Base-by-base conservation (phyloP, 208 protist genomes). In the Trichomonas vaginalis region DNA sequence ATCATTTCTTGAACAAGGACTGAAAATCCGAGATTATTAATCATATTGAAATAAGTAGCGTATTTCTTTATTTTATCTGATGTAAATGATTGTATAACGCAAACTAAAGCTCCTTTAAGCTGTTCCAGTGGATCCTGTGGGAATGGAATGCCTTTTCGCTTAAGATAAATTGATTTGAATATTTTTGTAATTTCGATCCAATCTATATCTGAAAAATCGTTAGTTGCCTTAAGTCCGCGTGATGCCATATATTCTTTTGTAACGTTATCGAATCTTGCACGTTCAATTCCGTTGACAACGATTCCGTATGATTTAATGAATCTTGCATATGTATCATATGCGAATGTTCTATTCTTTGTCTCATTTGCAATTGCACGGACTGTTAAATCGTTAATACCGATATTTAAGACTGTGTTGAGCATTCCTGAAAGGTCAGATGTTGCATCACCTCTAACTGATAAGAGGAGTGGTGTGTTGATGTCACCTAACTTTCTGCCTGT, bases 131-230 rank as follows among this genome's bases (percentile, higher is more conserved):
- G 86, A 42, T 51, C 32, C 45, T 92, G 86, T 39, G 86, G 86
- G n/a, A 92, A 92, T 51, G 40, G 86, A n/a, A 40, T 51, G 15
- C 86, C 86, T 39, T 42, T 92, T 37, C 45, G 42, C 40, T 51
- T 48, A 32, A 92, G 35, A 39, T 48, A 48, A 51, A 92, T 40
- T 9, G 86, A 92, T 92, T 92, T 92, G 37, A 39, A 92, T 51
- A 92, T 23, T 39, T 92, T 92, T 0, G 86, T 92, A 39, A 92
- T 17, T 92, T 92, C 86, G 40, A 92, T 92, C 86, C 86, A 92
- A 92, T 92, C 86, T 39, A 92, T 8, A 56, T 9, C 14, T 39
- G 40, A 51, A 21, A 47, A 46, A 21, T 92, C 42, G 27, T 35
- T 40, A 23, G 27, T 45, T 6, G n/a, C 45, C 15, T 27, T n/a